Percentiles rank a stretch among this genome's conserved stretches.
phyloP scores from a whole-genome alignment of 495 filamentous ascomycete species.

The Neurospora pannonica region DNA sequence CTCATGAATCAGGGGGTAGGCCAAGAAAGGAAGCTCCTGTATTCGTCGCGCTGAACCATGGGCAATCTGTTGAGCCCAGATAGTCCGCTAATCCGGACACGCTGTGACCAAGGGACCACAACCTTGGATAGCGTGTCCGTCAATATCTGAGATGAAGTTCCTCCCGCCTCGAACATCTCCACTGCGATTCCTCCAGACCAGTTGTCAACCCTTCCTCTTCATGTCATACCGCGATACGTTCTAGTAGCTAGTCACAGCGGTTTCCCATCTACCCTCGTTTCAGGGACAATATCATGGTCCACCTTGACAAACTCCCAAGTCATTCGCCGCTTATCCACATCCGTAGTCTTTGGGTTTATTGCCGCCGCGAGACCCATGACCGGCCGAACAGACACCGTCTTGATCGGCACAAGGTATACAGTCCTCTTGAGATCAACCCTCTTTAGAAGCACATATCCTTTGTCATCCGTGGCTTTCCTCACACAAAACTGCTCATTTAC shows the following conservation, averaged over 20 bases:
- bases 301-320: neutral
- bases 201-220: neutral
- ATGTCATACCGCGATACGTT: neutral
- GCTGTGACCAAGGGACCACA: rapidly evolving
- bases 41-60: constrained; percentile 17
- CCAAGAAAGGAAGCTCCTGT: neutral
- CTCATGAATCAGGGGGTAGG: neutral
- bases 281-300: neutral
- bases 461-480: neutral
- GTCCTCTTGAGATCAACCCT: neutral
- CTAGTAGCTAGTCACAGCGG: neutral
- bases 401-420: neutral
- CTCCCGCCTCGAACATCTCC: neutral
- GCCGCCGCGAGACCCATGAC: too few relatives aligned
- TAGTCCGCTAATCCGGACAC: neutral
- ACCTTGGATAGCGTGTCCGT: neutral
- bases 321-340: neutral
- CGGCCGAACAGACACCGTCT: neutral
- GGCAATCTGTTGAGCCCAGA: neutral
- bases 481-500: neutral
- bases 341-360: neutral
- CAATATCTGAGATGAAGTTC: rapidly evolving
- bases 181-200: neutral
- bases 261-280: neutral
- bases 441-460: neutral